These are phyloP conservation scores for Citrus trifoliata DNA, from an alignment of 345 rosid species.

Conservation along the genomic window DNA sequence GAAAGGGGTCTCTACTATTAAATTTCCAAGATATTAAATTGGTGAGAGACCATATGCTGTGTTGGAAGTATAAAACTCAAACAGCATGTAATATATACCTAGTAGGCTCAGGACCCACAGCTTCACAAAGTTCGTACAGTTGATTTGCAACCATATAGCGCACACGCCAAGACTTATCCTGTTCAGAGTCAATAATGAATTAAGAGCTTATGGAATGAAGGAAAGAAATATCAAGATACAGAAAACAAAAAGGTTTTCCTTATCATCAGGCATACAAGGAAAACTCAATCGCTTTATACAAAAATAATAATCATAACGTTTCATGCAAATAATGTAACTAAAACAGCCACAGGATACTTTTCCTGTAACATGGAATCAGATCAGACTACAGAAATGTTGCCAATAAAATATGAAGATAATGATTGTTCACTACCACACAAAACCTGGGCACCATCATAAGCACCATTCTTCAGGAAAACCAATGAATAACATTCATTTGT, in stretches of 20 bases:
- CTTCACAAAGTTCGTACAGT: slow-evolving; percentile 94
- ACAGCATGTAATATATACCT: slow-evolving; percentile 39
- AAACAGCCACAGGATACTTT: neutral
- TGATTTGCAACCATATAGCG: slow-evolving; percentile 98
- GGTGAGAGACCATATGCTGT: no score
- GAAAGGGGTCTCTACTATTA: neutral
- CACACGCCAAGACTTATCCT: slow-evolving; percentile 99
- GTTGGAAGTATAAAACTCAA: neutral
- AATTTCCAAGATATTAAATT: neutral
- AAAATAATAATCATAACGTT: neutral
- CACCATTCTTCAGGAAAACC: neutral
- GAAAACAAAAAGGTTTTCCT: neutral
- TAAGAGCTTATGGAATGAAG: neutral
- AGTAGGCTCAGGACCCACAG: slow-evolving; percentile 92
- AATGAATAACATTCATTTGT: neutral
- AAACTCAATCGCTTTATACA: neutral
- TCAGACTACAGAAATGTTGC: neutral
- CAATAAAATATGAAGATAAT: neutral
- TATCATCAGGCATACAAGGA: neutral
- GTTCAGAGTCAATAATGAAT: slow-evolving; percentile 12
- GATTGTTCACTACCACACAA: neutral
- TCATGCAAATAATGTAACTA: neutral
- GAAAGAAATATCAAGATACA: neutral
- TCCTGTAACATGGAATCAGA: neutral
- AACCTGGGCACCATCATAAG: neutral